These are phyloP conservation scores for Aureobasidium sp. DNA, from an alignment of 2,329 filamentous ascomycete genomes.

Conservation along the genomic window DNA sequence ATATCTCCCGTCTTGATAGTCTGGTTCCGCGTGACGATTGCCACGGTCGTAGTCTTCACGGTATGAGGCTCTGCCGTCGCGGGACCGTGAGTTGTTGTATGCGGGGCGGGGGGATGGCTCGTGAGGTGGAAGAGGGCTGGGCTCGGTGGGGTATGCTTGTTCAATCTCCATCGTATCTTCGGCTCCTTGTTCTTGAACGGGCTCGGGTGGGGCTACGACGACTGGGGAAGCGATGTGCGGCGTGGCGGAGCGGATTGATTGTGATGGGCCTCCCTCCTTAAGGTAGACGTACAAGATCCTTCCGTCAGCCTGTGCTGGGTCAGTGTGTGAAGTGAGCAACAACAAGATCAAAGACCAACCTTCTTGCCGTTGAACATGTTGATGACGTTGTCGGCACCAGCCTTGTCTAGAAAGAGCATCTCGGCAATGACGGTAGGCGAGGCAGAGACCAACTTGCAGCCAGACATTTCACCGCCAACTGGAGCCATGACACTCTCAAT, in stretches of 20 bases:
- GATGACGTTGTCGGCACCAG: conserved; percentile 66
- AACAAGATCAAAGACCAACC: conserved; percentile 37
- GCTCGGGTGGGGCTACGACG: background rate
- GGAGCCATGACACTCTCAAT: conserved; percentile 75
- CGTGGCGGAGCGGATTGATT: conserved; percentile 17
- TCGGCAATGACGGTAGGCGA: conserved; percentile 68
- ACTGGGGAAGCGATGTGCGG: conserved; percentile 6
- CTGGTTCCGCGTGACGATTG: conserved; percentile 24
- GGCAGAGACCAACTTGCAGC: conserved; percentile 59
- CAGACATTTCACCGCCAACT: conserved; percentile 56
- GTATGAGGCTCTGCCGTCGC: conserved; percentile 19
- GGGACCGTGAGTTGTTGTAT: conserved; percentile 17
- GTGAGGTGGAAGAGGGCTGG: conserved; percentile 19
- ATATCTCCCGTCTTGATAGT: conserved; percentile 36
- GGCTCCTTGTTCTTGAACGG: conserved; percentile 1
- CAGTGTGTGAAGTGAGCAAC: background rate
- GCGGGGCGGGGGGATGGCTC: conserved; percentile 18
- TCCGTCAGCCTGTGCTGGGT: conserved; percentile 55
- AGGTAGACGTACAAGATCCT: conserved; percentile 63
- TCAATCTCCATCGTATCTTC: conserved; percentile 39
- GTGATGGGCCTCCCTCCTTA: conserved; percentile 44
- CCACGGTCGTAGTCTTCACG: conserved; percentile 16
- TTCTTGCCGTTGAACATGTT: conserved; percentile 70
- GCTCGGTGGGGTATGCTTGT: conserved; percentile 21
- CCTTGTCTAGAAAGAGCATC: conserved; percentile 62